phyloP scores from a whole-genome alignment of 768 basidiomycete genomes.

The Lentinula lateritia region DNA sequence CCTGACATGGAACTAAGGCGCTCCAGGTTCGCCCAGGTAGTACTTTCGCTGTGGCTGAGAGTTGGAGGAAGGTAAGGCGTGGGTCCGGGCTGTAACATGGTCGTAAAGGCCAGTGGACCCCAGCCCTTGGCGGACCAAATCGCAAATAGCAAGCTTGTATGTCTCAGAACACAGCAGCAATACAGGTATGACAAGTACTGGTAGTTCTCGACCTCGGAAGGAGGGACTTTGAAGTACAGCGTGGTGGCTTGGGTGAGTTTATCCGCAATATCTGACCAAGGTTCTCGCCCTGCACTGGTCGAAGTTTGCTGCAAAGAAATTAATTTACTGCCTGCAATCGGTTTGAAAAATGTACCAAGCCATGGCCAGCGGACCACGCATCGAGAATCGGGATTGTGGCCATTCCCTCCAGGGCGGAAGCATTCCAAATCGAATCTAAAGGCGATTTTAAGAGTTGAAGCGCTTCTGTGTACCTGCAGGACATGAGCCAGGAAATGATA shows the following conservation, averaged over 20 bases:
- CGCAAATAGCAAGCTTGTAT: slow-evolving; percentile 68
- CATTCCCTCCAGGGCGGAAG: slow-evolving; percentile 80
- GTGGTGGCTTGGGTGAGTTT: slow-evolving; percentile 59
- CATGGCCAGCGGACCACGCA: slow-evolving; percentile 75
- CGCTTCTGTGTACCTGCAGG: slow-evolving; percentile 78
- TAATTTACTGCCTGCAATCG: slow-evolving; percentile 7
- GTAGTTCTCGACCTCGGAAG: slow-evolving; percentile 50
- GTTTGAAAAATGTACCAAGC: slow-evolving; percentile 47
- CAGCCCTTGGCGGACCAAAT: slow-evolving; percentile 87
- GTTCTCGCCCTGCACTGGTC: slow-evolving; percentile 47
- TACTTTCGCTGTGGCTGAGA: slow-evolving; percentile 38
- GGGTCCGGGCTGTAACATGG: slow-evolving; percentile 64
- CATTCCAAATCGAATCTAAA: slow-evolving; percentile 86
- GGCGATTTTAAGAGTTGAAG: slow-evolving; percentile 67
- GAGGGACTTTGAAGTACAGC: slow-evolving; percentile 58
- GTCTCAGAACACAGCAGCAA: slow-evolving; percentile 62
- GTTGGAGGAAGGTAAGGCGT: slow-evolving; percentile 57
- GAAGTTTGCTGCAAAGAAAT: slow-evolving; percentile 45
- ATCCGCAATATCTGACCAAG: slow-evolving; percentile 76
- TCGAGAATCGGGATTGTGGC: slow-evolving; percentile 77
- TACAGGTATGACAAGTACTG: slow-evolving; percentile 67
- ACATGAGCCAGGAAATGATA: neutral
- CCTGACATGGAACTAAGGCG: slow-evolving; percentile 64
- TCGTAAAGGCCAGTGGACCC: slow-evolving; percentile 71
- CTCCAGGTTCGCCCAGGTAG: slow-evolving; percentile 50